phyloP scores from a whole-genome alignment of 2,329 filamentous ascomycete genomes.

The Grosmannia clavigera region DNA sequence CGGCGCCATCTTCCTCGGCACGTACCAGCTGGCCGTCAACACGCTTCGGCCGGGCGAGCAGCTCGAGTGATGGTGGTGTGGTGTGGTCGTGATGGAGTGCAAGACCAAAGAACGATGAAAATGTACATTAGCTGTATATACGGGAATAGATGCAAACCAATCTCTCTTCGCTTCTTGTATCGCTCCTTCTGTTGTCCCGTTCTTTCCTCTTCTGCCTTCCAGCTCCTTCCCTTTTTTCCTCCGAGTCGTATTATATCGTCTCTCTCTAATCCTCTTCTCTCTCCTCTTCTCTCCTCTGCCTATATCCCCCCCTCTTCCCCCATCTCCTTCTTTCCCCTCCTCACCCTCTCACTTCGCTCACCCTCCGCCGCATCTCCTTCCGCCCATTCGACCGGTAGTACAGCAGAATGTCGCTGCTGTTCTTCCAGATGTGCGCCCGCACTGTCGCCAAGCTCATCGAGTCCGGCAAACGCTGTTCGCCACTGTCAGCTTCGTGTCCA shows the following conservation, averaged over 20 bases:
- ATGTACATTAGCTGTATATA: background rate
- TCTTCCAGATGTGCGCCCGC: slow-evolving; percentile 85
- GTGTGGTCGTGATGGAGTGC: background rate
- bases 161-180: background rate
- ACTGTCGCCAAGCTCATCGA: slow-evolving; percentile 92
- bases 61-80: slow-evolving; percentile 9
- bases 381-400: slow-evolving; percentile 88
- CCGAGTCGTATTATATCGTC: background rate
- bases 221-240: background rate
- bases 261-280: background rate
- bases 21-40: slow-evolving; percentile 82
- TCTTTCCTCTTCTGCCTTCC: background rate
- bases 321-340: background rate
- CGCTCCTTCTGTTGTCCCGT: background rate
- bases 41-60: slow-evolving; percentile 20
- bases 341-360: background rate
- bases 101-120: background rate
- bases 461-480: slow-evolving; percentile 49
- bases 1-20: slow-evolving; percentile 87
- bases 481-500: background rate
- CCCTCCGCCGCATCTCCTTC: slow-evolving; percentile 39
- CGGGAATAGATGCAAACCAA: background rate
- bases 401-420: slow-evolving; percentile 81
- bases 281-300: background rate
- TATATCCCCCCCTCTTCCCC: background rate